Conservation (phyloP, 2,329 filamentous ascomycete species). For the Coniosporium tulheliwenetii region DNA sequence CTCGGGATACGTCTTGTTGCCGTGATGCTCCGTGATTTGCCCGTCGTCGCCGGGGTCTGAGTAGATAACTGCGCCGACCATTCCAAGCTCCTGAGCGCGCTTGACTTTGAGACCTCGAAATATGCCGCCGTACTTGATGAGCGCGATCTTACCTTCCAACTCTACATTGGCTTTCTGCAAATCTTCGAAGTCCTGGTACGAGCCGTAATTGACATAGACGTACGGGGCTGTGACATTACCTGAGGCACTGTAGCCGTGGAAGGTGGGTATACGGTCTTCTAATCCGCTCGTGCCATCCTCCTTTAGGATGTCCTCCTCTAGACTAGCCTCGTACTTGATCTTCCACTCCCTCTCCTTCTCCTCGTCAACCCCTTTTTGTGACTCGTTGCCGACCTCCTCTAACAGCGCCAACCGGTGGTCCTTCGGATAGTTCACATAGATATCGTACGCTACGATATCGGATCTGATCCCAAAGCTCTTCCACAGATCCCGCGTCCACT, state of each 20-base stretch:
- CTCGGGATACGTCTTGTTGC: conserved; percentile 24
- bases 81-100: conserved; percentile 28
- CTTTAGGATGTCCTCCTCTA: conserved; percentile 11
- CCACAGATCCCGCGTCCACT: conserved; percentile 35
- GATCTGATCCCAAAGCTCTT: conserved; percentile 30
- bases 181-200: conserved; percentile 29
- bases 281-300: conserved; percentile 9
- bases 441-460: conserved; percentile 32
- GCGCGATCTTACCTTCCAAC: conserved; percentile 31
- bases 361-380: conserved; percentile 16
- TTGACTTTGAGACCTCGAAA: conserved; percentile 33
- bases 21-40: conserved; percentile 30
- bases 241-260: conserved; percentile 31
- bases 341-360: conserved; percentile 28
- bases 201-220: conserved; percentile 27
- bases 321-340: conserved; percentile 51
- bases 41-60: conserved; percentile 30
- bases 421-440: conserved; percentile 35
- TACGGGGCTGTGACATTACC: conserved; percentile 32
- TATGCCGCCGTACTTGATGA: conserved; percentile 29
- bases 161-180: conserved; percentile 23
- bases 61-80: conserved; percentile 30
- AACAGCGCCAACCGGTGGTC: conserved; percentile 30
- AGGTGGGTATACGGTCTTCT: conserved; percentile 20
- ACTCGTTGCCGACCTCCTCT: conserved; percentile 41